Base-by-base conservation (phyloP, 2,329 filamentous ascomycete genomes). In the Penicillium digitatum region DNA sequence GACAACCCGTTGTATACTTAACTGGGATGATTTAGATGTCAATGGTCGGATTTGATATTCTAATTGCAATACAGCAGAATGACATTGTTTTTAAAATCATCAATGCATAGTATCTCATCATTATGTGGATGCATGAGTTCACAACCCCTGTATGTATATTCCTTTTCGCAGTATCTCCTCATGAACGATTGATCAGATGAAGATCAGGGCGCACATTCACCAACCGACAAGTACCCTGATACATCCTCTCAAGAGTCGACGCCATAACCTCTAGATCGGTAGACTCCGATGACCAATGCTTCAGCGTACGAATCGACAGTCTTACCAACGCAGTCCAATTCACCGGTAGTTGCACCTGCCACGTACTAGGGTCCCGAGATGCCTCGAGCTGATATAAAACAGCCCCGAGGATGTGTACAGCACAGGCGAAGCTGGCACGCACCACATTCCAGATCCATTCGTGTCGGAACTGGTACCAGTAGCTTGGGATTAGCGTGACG, bases 391-490 rank as follows among this genome's bases (percentile, higher is more conserved):
- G 54, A 32, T 60, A 60, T 10, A 65, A 49, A 3, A 62, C 56
- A 11, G 58, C 60, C 1, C 45, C 62, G 6, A 63, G 52, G 26
- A 65, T 59, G 18, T 64, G 62, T 12, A 65, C 56, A 9, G 62
- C 54, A 24, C 56, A 58, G 16, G 57, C 49, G 35, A 65, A 65
- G 6, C 55, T 60, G 8, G 42, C 49, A 3, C 61, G 59, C 32
- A 64, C 47, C 24, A 62, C 42, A 34, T 59, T 63, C 57, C 61
- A 63, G 22, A 64, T 56, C 62, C 62, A 65, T 47, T 63, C 59
- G 22, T 65, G 62, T 32, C 62, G 63, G 29, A 63, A 62, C 10
- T 62, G 53, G 22, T 63, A 63, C 56, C 55, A 65, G 24, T 57
- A 59, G 22, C 53, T 54, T 26, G 62, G 60, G 4, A 65, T 62